Evolutionary conservation across 2,329 filamentous ascomycete genomes (phyloP).

Genomic region (Aspergillus sp.): DNA sequence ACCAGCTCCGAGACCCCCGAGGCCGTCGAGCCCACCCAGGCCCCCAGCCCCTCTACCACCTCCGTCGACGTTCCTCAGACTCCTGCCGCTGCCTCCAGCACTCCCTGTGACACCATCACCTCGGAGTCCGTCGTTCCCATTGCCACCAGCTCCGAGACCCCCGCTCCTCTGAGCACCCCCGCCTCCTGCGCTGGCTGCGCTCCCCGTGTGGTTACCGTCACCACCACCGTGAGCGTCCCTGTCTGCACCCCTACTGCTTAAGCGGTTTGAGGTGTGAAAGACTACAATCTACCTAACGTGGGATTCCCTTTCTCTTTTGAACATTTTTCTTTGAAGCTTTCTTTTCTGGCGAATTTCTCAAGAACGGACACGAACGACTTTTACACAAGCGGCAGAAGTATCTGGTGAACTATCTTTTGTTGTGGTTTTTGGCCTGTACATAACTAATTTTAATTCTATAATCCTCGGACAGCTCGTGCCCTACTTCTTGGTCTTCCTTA

Average conservation of each 20-base stretch:
- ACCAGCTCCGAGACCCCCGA: constrained; percentile 3
- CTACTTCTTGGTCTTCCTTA: no score
- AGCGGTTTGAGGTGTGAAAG: background rate
- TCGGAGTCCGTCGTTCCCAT: constrained; percentile 1
- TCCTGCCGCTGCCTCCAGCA: background rate
- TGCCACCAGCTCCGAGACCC: constrained; percentile 2
- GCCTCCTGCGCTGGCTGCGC: constrained; percentile 7
- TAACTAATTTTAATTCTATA: constrained; percentile 30
- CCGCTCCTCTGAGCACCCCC: constrained; percentile 9
- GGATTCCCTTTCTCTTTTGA: background rate
- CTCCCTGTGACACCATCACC: constrained; percentile 6
- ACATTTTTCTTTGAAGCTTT: constrained; percentile 4
- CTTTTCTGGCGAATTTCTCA: constrained; percentile 5
- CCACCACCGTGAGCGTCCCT: constrained; percentile 19
- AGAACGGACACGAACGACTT: constrained; percentile 9
- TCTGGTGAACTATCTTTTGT: constrained; percentile 7
- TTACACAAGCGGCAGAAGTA: constrained; percentile 14
- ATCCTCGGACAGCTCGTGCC: background rate
- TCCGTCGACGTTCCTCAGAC: background rate
- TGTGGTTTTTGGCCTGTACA: constrained; percentile 19
- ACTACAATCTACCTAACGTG: background rate
- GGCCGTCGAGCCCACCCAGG: constrained; percentile 1
- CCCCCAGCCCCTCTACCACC: background rate
- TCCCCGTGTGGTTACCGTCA: constrained; percentile 16
- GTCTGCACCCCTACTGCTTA: background rate